Base-by-base conservation (phyloP, 2,329 filamentous ascomycete genomes). In the Cyanodermella asteris region DNA sequence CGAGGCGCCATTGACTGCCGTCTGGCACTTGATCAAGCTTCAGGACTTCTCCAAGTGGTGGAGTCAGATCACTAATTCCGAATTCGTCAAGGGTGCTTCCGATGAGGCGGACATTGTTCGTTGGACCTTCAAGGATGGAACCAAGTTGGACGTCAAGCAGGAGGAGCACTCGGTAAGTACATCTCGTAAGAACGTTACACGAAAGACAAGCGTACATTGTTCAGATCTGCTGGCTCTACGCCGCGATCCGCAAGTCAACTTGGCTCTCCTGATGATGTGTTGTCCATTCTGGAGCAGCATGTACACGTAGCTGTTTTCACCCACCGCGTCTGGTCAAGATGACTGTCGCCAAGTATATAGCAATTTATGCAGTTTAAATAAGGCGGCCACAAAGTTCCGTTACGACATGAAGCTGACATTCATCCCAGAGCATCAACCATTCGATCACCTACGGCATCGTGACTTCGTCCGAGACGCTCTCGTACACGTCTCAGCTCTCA, bases 1-100 rank as follows among this genome's bases (percentile, higher is more conserved):
- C 49, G 57, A 64, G 37, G 69, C 69, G 18, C 63, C 64, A 17
- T 60, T 75, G 44, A 59, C 59, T 39, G 47, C 62, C 36, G 70
- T 75, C 44, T 77, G 72, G 71, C 71, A 76, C 54, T 56, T 66
- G 40, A 70, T 76, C 62, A 76, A 76, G 59, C 64, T 76, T 19
- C 61, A 66, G 46, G 58, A 69, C 45, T 75, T 77, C 49, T 46
- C 50, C 52, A 58, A 62, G 40, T 77, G 72, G 55, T 75, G 68
- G 66, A 52, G 55, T 22, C 60, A 62, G 33, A 57, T 77, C 22
- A 52, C 59, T 34, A 59, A 59, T 42, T 64, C 59, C 44, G 65
- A 73, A 44, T 58, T 53, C 38, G 64, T 70, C 46, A 70, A 72
- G 53, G 67, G 64, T 25, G 46, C 57, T 9, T 63, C 55, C 24